These are phyloP conservation scores for Ashbya aceris DNA, from an alignment of 1,139 yeast species.

Conservation along the genomic window DNA sequence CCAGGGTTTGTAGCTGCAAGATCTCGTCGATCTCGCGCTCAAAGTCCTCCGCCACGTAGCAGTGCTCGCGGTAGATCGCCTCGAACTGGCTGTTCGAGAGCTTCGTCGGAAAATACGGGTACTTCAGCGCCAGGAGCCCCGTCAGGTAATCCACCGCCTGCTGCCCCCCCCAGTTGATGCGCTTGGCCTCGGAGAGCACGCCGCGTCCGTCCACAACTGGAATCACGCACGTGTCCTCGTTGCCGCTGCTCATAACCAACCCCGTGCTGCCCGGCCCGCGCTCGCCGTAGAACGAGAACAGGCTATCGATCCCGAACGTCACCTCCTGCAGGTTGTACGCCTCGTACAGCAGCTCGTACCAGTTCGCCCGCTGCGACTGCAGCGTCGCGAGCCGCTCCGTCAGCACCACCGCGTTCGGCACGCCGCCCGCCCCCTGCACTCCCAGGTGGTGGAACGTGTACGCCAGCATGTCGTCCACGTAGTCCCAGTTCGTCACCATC, in stretches of 20 bases:
- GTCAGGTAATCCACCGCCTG: constrained; percentile 58
- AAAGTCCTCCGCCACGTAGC: constrained; percentile 68
- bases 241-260: constrained; percentile 70
- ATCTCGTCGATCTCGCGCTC: constrained; percentile 48
- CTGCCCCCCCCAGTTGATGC: constrained; percentile 90
- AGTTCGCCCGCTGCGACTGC: constrained; percentile 54
- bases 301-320: constrained; percentile 71
- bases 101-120: constrained; percentile 83
- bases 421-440: constrained; percentile 41
- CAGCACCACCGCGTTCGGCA: constrained; percentile 75
- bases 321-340: constrained; percentile 64
- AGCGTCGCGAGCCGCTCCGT: constrained; percentile 72
- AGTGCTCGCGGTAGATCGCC: constrained; percentile 60
- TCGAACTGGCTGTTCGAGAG: constrained; percentile 57
- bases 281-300: constrained; percentile 62
- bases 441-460: constrained; percentile 75
- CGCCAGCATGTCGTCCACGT: constrained; percentile 72
- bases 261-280: constrained; percentile 43
- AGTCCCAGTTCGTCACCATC: constrained; percentile 85
- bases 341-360: constrained; percentile 80
- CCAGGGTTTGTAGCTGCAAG: constrained; percentile 56
- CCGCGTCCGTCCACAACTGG: constrained; percentile 72
- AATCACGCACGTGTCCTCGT: constrained; percentile 72
- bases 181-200: constrained; percentile 54
- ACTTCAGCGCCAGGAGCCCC: constrained; percentile 62